Conservation (phyloP, 2,329 filamentous ascomycete species). For the Colletotrichum gloeosporioides region DNA sequence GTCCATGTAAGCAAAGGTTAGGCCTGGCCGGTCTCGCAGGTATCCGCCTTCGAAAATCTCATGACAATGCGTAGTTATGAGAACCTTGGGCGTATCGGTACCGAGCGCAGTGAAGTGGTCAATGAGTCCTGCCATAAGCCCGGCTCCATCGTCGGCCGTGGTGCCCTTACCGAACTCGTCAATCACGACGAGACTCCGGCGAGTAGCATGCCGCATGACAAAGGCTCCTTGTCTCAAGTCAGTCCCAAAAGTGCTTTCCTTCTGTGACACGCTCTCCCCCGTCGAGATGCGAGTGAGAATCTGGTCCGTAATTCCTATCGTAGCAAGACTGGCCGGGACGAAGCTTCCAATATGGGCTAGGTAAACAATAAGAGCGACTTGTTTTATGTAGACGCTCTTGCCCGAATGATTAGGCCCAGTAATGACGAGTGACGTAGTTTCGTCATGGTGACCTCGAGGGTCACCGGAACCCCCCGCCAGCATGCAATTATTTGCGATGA, state of each 20-base stretch:
- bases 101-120: conserved; percentile 58
- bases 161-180: conserved; percentile 87
- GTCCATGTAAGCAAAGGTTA: conserved; percentile 75
- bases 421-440: conserved; percentile 72
- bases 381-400: conserved; percentile 95
- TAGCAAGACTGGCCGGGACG: conserved; percentile 79
- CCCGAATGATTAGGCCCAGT: conserved; percentile 97
- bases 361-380: conserved; percentile 88
- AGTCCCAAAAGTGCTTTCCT: conserved; percentile 71
- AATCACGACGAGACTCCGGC: conserved; percentile 81
- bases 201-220: conserved; percentile 75
- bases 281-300: conserved; percentile 88
- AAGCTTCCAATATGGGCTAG: conserved; percentile 93
- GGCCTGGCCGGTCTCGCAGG: conserved; percentile 51
- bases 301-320: conserved; percentile 88
- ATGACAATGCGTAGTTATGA: conserved; percentile 69
- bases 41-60: conserved; percentile 75
- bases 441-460: conserved; percentile 21
- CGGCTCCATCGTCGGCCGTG: conserved; percentile 61
- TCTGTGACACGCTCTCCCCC: conserved; percentile 63
- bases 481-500: conserved; percentile 82
- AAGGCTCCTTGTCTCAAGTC: conserved; percentile 88
- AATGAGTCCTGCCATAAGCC: conserved; percentile 62
- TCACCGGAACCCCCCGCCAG: conserved; percentile 64
- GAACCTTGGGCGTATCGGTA: conserved; percentile 56